phyloP scores from a whole-genome alignment of 2,329 filamentous ascomycete genomes.

The Penicillium sp. region DNA sequence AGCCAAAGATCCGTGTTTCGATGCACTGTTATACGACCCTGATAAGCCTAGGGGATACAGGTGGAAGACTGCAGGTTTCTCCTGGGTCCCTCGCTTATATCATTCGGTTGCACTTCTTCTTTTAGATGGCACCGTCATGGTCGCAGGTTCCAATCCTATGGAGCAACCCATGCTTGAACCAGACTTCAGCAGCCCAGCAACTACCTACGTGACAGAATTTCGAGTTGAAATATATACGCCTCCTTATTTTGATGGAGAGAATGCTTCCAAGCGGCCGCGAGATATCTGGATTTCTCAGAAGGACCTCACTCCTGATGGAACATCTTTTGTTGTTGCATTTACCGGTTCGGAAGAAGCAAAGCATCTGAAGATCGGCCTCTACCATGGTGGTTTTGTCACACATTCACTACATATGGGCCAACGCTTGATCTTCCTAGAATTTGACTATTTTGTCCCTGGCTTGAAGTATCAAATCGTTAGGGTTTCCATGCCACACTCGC shows the following conservation, averaged over 20 bases:
- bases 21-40: slow-evolving; percentile 58
- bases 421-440: slow-evolving; percentile 54
- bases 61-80: slow-evolving; percentile 43
- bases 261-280: slow-evolving; percentile 47
- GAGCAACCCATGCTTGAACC: slow-evolving; percentile 52
- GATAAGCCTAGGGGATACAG: slow-evolving; percentile 48
- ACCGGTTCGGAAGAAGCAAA: slow-evolving; percentile 40
- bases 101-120: slow-evolving; percentile 59
- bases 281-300: slow-evolving; percentile 45
- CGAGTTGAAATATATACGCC: slow-evolving; percentile 60
- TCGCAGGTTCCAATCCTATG: slow-evolving; percentile 59
- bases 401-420: slow-evolving; percentile 61
- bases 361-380: slow-evolving; percentile 49
- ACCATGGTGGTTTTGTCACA: slow-evolving; percentile 59
- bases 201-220: slow-evolving; percentile 55
- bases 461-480: slow-evolving; percentile 43
- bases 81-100: slow-evolving; percentile 51
- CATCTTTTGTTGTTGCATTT: slow-evolving; percentile 48
- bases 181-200: slow-evolving; percentile 38
- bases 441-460: slow-evolving; percentile 44
- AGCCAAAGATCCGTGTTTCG: slow-evolving; percentile 50
- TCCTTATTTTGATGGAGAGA: slow-evolving; percentile 54
- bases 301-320: slow-evolving; percentile 41
- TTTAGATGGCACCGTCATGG: slow-evolving; percentile 57
- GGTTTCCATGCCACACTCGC: slow-evolving; percentile 53